phyloP scores from a whole-genome alignment of 73 alveolate genomes.

The Paramecium caudatum region DNA sequence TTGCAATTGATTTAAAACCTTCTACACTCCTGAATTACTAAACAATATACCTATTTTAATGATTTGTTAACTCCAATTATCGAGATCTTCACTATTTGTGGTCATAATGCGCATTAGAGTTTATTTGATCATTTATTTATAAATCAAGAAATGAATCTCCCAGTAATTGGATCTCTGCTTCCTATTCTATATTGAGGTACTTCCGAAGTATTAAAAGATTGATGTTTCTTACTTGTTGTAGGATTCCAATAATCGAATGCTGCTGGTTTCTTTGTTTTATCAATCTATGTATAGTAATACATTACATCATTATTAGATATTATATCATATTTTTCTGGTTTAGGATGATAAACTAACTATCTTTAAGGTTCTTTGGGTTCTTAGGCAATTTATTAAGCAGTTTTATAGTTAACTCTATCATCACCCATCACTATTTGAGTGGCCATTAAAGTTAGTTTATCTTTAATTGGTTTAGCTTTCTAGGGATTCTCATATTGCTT shows the following conservation, averaged over 20 bases:
- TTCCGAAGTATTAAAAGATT: slow-evolving; percentile 14
- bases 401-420: slow-evolving; percentile 12
- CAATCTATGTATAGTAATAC: not conserved
- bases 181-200: slow-evolving; percentile 54
- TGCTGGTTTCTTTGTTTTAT: not conserved
- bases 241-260: slow-evolving; percentile 65
- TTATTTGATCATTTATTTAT: slow-evolving; percentile 1
- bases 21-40: not conserved
- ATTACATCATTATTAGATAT: slow-evolving; percentile 19
- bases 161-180: slow-evolving; percentile 54
- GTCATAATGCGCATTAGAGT: slow-evolving; percentile 38
- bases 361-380: slow-evolving; percentile 43
- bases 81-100: not conserved
- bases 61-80: not conserved
- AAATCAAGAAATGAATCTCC: slow-evolving; percentile 57
- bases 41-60: not conserved
- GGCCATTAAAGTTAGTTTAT: slow-evolving; percentile 43
- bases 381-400: slow-evolving; percentile 29
- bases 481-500: slow-evolving; percentile 4
- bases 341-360: slow-evolving; percentile 32
- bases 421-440: slow-evolving; percentile 51
- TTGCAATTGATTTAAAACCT: not conserved
- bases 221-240: not conserved
- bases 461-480: slow-evolving; percentile 21
- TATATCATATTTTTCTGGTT: slow-evolving; percentile 56